Evolutionary conservation across 306 rosid genomes (phyloP), one percentile per base, ranked within the genome.

Genomic region (Arachis stenosperma): DNA sequence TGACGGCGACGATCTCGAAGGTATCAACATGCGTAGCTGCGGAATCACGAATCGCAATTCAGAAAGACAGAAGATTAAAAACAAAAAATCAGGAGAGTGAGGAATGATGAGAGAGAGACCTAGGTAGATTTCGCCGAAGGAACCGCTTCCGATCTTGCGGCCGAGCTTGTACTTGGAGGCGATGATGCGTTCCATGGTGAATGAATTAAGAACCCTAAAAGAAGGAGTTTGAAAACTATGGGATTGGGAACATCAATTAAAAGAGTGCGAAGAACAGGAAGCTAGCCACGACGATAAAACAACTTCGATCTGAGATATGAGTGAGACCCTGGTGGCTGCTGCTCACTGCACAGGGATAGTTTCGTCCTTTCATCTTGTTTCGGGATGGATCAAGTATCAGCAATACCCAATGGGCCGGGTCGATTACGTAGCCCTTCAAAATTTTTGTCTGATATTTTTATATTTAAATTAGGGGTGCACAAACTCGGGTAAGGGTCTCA

Each of bases 81-180:
- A 0, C 27, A 22, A 60, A 59, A 2, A 12, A 5, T 15, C 10
- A 61, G 39, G 17, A 3, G 10, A 22, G 17, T 41, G 41, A 43
- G 4, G 6, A 2, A 50, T 12, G 5, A 64, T 17, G 50, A 40
- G 57, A 41, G 37, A 65, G 42, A 62, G 44, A 93, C 98, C 98
- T 40, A 93, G 96, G 58, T 77, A 93, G 78, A 93, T 93, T 88
- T 93, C 97, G 4, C 98, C 98, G 76, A 93, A 93, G 70, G 98
- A 93, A 80, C 97, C 98, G 81, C 98, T 90, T 57, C 98, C 98
- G 92, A 93, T 93, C 93, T 93, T 93, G 71, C 97, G 92, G 67
- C 98, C 97, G 40, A 90, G 90, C 85, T 89, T 93, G 86, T 81
- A 93, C 86, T 89, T 89, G 65, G 84, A 76, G 80, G 91, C 97